Base-by-base conservation (phyloP, 106 monocot species). In the Platanthera zijinensis region DNA sequence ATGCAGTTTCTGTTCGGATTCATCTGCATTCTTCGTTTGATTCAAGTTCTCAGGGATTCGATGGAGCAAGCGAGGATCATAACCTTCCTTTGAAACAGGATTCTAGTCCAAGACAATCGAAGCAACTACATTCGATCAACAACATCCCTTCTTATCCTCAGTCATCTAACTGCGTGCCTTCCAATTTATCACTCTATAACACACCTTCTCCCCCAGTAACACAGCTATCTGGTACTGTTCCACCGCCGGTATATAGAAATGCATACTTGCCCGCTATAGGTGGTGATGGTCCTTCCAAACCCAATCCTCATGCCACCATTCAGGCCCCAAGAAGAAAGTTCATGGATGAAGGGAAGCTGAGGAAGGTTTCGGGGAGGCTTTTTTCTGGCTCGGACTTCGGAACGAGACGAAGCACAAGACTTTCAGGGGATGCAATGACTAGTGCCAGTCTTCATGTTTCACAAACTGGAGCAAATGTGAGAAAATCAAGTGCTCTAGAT, bases 301-400 rank as follows among this genome's bases (percentile, higher is more conserved):
- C 78, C 46, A 84, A 81, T 76, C 66, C 78, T 50, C 89, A 94
- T 87, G 81, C 76, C 71, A 71, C 84, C 46, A 77, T 81, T 83
- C 91, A 86, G 82, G 78, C 78, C 52, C 88, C 88, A 25, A 84
- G 91, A 78, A 94, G 89, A 82, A 97, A 94, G 50, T 80, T 89
- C 21, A 54, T 97, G 82, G 97, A 97, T 83, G 97, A 94, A 79
- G 91, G 91, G 64, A 94, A 92, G 81, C 71, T 97, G 48, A 83
- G 94, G 46, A 97, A 94, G 91, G 97, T 97, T 77, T 94, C 91
- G 72, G 94, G 88, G 46, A 94, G 91, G 74, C 80, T 97, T 19
- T 97, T 97, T 78, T 75, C 87, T 56, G 91, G 89, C 77, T 86
- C 94, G 61, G 88, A 94, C 82, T 88, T 91, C 75, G 88, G 71